phyloP scores from a whole-genome alignment of 768 basidiomycete genomes.

The Scleroderma bovista region DNA sequence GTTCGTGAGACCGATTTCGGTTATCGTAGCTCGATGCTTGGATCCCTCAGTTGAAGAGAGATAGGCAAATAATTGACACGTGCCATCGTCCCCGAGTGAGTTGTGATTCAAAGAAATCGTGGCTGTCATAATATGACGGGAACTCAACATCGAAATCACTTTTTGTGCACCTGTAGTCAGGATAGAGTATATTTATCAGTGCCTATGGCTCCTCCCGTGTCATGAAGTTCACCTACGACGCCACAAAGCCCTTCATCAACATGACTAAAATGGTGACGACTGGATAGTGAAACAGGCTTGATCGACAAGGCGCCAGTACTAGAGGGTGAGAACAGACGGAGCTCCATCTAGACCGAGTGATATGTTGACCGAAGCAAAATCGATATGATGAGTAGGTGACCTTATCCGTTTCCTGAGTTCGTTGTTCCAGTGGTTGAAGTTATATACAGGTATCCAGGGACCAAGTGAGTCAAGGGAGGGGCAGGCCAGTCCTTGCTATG shows the following conservation, averaged over 20 bases:
- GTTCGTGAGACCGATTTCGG: conserved; percentile 51
- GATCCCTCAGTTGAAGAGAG: conserved; percentile 45
- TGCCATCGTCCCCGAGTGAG: conserved; percentile 51
- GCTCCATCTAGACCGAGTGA: not conserved
- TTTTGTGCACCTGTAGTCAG: conserved; percentile 46
- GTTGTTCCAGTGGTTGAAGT: no score
- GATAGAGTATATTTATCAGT: not conserved
- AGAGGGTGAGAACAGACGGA: not conserved
- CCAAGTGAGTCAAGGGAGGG: no score
- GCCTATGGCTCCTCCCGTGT: not conserved
- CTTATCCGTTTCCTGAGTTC: no score
- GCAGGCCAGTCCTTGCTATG: no score
- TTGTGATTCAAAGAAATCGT: conserved; percentile 54
- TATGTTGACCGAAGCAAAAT: not conserved
- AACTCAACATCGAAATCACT: conserved; percentile 42
- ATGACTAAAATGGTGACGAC: not conserved
- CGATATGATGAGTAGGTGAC: not conserved
- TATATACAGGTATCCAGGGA: no score
- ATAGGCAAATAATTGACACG: conserved; percentile 48
- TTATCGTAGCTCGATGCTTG: conserved; percentile 35
- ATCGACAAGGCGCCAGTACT: not conserved
- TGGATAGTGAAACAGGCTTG: not conserved
- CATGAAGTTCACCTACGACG: conserved; percentile 11
- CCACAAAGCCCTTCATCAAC: conserved; percentile 10
- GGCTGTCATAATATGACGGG: conserved; percentile 37